Base-by-base conservation (phyloP, 148 eudicot genomes). In the Rhododendron simsii region DNA sequence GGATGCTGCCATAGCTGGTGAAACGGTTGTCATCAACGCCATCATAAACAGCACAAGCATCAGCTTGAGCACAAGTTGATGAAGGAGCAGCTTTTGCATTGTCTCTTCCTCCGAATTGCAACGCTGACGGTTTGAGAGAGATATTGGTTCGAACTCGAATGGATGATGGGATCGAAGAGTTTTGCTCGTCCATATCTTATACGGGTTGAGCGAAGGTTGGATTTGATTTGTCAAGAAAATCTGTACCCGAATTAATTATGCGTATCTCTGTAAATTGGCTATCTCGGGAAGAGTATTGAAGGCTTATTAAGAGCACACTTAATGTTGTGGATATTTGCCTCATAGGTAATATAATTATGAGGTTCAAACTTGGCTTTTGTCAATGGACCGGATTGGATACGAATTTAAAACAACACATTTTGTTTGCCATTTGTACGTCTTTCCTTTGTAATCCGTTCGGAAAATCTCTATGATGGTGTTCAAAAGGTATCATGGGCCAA, bases 391-490 rank as follows among this genome's bases (percentile, higher is more conserved):
- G 7, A 41, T 41, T 41, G 45, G 7, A 41, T 41, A 0, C 8
- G 1, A 41, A 41, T 41, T 7, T 1, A 1, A 41, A 41, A 0
- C 1, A 0, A 1, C 45, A 41, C 45, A 41, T 5, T 0, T 0
- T 53, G 59, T 53, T 53, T 15, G 59, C 59, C 20, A 53, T 53
- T 53, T 53, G 57, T 15, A 35, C 2, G 39, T 2, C 0, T 53
- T 53, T 53, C 59, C 59, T 14, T 13, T 51, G 15, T 15, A 53
- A 53, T 15, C 59, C 18, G 59, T 53, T 10, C 0, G 59, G 59
- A 53, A 3, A 53, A 53, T 53, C 59, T 1, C 18, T 53, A 13
- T 53, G 59, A 15, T 48, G 51, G 51, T 48, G 51, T 48, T 0
- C 51, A 48, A 0, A 48, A 48, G 51, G 51, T 9, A 10, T 10